phyloP scores from a whole-genome alignment of 768 basidiomycete species.

The Psilocybe subaeruginosa region DNA sequence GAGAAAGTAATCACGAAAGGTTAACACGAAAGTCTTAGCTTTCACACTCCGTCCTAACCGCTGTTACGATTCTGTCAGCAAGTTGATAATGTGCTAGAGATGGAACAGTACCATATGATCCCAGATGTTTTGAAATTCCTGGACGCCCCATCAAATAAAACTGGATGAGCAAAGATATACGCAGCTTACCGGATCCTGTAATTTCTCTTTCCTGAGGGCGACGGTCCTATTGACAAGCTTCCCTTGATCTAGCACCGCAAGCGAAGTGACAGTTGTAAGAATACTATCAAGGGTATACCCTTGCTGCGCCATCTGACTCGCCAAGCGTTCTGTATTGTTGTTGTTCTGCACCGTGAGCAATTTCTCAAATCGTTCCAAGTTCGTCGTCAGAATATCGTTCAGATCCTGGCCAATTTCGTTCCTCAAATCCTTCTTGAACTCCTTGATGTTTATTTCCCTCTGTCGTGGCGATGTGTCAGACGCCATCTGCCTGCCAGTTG shows the following conservation, averaged over 20 bases:
- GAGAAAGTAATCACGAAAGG: constrained; percentile 15
- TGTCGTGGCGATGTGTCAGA: not conserved
- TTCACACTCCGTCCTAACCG: constrained; percentile 15
- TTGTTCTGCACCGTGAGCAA: not conserved
- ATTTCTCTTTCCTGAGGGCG: not conserved
- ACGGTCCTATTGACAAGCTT: not conserved
- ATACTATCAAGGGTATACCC: not conserved
- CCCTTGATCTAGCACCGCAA: not conserved
- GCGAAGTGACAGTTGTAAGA: not conserved
- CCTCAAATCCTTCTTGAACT: not conserved
- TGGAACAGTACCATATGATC: constrained; percentile 11
- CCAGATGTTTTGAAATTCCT: constrained; percentile 18
- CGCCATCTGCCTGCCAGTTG: not conserved
- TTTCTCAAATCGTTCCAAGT: not conserved
- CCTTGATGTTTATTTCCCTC: not conserved
- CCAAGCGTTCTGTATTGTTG: not conserved
- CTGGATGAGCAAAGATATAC: not conserved
- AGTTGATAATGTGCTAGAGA: not conserved
- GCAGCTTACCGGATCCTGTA: not conserved
- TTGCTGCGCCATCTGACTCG: not conserved
- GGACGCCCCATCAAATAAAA: not conserved
- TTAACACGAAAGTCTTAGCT: constrained; percentile 16
- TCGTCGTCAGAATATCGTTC: not conserved
- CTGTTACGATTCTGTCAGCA: not conserved
- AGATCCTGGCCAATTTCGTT: not conserved